These are phyloP conservation scores for Podila horticola DNA, from an alignment of 192 early-diverging fungal genomes.

Conservation along the genomic window DNA sequence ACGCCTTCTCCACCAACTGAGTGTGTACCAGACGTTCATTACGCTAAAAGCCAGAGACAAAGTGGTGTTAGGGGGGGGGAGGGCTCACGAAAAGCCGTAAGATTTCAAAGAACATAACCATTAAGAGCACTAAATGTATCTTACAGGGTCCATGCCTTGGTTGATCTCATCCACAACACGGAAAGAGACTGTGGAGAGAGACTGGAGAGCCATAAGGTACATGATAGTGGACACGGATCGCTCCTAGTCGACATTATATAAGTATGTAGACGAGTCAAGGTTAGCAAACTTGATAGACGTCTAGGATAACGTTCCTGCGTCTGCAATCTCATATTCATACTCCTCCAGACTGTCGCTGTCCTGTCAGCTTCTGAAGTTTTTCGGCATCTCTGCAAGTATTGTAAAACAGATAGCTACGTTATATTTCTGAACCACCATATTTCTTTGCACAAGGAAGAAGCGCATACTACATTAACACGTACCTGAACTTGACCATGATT, in stretches of 20 bases:
- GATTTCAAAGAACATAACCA: neutral
- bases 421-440: no score
- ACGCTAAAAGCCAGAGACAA: conserved; percentile 36
- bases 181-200: conserved; percentile 89
- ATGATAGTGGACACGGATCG: conserved; percentile 95
- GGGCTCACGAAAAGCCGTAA: neutral
- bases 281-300: no score
- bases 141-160: conserved; percentile 96
- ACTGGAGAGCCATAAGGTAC: conserved; percentile 95
- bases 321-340: conserved; percentile 53
- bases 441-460: neutral
- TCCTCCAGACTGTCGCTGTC: conserved; percentile 94
- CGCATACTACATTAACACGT: neutral
- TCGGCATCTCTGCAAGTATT: conserved; percentile 70
- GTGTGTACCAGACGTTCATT: conserved; percentile 97
- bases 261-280: neutral
- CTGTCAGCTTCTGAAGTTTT: conserved; percentile 83
- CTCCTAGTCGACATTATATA: conserved; percentile 62
- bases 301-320: no score
- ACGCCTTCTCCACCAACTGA: conserved; percentile 88
- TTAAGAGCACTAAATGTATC: neutral
- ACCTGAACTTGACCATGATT: conserved; percentile 94
- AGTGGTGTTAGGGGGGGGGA: neutral
- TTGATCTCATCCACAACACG: conserved; percentile 99
- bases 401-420: neutral